Base-by-base conservation (phyloP, 352 stramenopile genomes). In the Pythium apleroticum region DNA sequence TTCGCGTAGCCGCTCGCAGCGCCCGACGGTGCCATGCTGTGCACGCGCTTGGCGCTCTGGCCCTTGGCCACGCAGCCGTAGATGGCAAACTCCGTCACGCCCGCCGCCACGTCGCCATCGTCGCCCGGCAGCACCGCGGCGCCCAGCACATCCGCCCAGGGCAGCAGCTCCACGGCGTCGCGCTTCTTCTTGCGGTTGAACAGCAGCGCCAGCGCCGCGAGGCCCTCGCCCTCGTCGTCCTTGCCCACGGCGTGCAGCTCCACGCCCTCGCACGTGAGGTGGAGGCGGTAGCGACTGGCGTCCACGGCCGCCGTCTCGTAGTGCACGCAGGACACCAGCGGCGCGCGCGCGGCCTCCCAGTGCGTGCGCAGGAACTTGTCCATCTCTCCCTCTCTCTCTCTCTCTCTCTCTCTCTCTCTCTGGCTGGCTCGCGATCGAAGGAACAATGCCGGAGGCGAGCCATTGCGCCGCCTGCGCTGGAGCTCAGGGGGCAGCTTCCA, bases 111-210 rank as follows among this genome's bases (percentile, higher is more conserved):
- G 4, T 57, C 35, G 1, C 60, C 45, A 22, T 67, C 10, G 56
- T 27, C 61, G 12, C 69, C 73, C n/a, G n/a, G n/a, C 30, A 69
- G 35, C 35, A 80, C 66, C 10, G 69, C 66, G 2, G 78, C 76
- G 17, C 80, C 80, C 31, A 89, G 52, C 4, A 88, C 60, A 20
- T 74, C 72, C 19, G 17, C 15, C 80, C 78, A 89, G n/a, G 67
- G 65, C 53, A 87, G 75, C 33, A 81, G 50, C 19, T 78, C 77
- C 2, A 66, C 5, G 5, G 50, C 37, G 48, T 59, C 60, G 56
- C 66, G 60, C 54, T 72, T 73, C 49, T 73, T 63, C 60, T 73
- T 68, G 55, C 54, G 53, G 22, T 49, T 62, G 55, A 68, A 68
- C 4, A 72, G 46, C 27, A 48, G 45, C 5, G 24, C 15, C 27